Percentiles rank a stretch among this genome's conserved stretches.
Conservation (phyloP, 148 eudicot genomes). For the Camellia japonica region DNA sequence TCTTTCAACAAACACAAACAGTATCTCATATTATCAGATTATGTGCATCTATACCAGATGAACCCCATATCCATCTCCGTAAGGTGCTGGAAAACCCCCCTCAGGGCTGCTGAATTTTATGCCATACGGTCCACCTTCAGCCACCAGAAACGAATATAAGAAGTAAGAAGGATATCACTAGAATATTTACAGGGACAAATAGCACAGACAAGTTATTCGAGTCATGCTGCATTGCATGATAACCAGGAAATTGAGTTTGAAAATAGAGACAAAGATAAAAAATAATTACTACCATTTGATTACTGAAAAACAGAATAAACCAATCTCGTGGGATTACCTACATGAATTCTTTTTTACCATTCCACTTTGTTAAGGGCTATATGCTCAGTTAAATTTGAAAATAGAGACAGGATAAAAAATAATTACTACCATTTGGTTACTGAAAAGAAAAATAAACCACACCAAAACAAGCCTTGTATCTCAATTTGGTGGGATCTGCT, state of each 20-base stretch:
- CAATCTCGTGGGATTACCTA: too few species aligned
- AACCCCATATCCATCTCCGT: slow-evolving; percentile 64
- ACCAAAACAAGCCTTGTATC: too few species aligned
- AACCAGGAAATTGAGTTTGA: background rate
- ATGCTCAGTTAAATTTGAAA: too few species aligned
- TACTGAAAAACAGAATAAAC: background rate
- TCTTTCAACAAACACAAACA: background rate
- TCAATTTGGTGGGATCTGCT: too few species aligned
- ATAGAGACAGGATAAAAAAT: too few species aligned
- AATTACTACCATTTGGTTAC: too few species aligned
- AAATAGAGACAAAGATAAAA: background rate
- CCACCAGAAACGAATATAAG: slow-evolving; percentile 16
- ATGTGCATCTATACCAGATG: slow-evolving; percentile 52
- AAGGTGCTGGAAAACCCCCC: slow-evolving; percentile 52
- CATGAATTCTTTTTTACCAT: too few species aligned
- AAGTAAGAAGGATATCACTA: slow-evolving; percentile 16
- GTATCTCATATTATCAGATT: background rate
- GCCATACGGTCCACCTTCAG: slow-evolving; percentile 70
- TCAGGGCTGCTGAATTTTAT: slow-evolving; percentile 50
- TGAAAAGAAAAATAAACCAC: too few species aligned
- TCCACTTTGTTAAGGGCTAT: too few species aligned
- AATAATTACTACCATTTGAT: background rate
- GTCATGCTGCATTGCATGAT: background rate
- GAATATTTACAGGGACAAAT: background rate
- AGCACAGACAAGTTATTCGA: background rate